Conservation (phyloP, 2,329 filamentous ascomycete genomes). For the Xylaria sp. region DNA sequence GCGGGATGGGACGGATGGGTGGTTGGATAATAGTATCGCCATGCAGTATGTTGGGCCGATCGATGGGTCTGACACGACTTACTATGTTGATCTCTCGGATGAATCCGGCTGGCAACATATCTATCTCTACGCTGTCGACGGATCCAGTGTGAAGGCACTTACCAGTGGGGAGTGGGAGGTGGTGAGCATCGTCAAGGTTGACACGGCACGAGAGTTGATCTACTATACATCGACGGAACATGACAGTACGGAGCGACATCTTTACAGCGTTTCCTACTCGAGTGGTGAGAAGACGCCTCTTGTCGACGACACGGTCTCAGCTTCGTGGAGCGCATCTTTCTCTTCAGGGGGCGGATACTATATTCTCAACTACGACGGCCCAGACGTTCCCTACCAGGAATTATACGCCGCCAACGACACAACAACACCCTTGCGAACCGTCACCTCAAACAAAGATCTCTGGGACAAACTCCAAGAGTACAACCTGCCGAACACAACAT, state of each 20-base stretch:
- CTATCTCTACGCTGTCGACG: conserved; percentile 56
- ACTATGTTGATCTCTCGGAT: conserved; percentile 64
- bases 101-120: conserved; percentile 61
- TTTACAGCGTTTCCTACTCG: conserved; percentile 60
- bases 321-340: conserved; percentile 60
- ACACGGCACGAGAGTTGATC: conserved; percentile 49
- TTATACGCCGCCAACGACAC: conserved; percentile 55
- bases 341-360: conserved; percentile 59
- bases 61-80: conserved; percentile 36
- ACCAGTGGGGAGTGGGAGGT: conserved; percentile 65
- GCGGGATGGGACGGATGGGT: conserved; percentile 54
- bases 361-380: conserved; percentile 59
- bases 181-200: conserved; percentile 52
- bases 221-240: conserved; percentile 62
- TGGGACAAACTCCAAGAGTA: conserved; percentile 53
- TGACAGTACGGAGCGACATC: conserved; percentile 61
- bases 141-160: conserved; percentile 51
- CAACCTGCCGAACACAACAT: conserved; percentile 59
- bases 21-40: conserved; percentile 55
- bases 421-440: conserved; percentile 47
- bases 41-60: conserved; percentile 51
- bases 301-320: conserved; percentile 55
- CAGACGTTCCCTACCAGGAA: conserved; percentile 64
- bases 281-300: conserved; percentile 51
- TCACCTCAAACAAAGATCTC: conserved; percentile 56